Base-by-base conservation (phyloP, 2,329 filamentous ascomycete species). In the Aspergillus brunneoviolaceus region DNA sequence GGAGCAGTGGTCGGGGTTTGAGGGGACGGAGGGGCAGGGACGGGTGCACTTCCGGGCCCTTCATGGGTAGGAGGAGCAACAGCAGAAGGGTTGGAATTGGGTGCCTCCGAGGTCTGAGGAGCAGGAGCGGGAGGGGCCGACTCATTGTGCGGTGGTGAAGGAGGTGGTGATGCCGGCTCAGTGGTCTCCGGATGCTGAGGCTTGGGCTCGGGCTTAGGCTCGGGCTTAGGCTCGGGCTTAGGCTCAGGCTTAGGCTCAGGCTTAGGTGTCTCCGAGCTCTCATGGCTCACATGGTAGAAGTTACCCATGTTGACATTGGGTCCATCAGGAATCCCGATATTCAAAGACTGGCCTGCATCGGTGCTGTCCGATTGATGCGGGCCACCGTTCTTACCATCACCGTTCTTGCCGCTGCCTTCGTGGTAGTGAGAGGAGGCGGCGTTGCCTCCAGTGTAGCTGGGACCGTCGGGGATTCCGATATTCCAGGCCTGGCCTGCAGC, bases 261-360 rank as follows among this genome's bases (percentile, higher is more conserved):
- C 35, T 53, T n/a, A 3, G 51, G 27, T 16, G 53, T 60, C 33
- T 60, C 62, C 60, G 45, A 64, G 27, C 62, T 54, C 29, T 66
- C 61, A 52, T 67, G 62, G 49, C 59, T 51, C 14, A 49, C 52
- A 49, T 69, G 61, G 39, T 57, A 63, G 39, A 62, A 67, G 29
- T 58, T 64, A 16, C 67, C 66, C 31, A 62, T 60, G 54, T 62
- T 60, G 25, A 69, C 61, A 21, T 49, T 62, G 29, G 71, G 71
- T 9, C 71, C 71, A 45, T 58, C 70, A 14, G 71, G 71, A 50
- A 73, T 70, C 19, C 63, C 58, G 12, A 57, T 51, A 7, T 50
- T 49, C 14, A 52, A 27, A 5, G 42, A 49, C 16, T 56, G 16
- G 9, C 51, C 58, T 4, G 50, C 35, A 4, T 57, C 48, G 16